Evolutionary conservation across 768 basidiomycete genomes (phyloP), one percentile per base, ranked within the genome.

Genomic region (Collybia mongolica): DNA sequence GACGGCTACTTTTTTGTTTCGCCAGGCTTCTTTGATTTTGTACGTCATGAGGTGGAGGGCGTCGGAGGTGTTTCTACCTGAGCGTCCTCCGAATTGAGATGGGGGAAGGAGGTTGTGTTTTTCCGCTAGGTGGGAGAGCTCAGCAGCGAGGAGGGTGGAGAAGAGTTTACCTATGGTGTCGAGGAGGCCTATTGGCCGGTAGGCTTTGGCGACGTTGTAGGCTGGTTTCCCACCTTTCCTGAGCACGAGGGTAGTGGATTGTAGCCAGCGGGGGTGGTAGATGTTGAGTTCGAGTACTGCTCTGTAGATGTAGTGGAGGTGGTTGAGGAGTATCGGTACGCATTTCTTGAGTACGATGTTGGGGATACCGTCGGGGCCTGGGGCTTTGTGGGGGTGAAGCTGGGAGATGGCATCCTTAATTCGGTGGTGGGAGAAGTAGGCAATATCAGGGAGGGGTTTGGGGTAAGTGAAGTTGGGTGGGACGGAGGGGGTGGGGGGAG

Each of bases 351-450:
- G 26, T 28, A 28, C 26, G 5, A 28, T 9, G 26, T 28, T 28
- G 15, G 40, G 40, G 12, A 41, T 41, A 2, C 40, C 40, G 12
- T 41, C 40, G 19, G 40, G 5, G 12, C 40, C 64, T 2, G 64
- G 58, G 0, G 64, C 69, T 50, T 69, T 71, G 57, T 60, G 62
- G 0, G 60, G 54, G 7, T 54, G 54, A 9, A 70, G 58, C 0
- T 2, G 40, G 40, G 19, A 20, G 40, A 41, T 24, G 14, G 40
- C 40, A 17, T 41, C 3, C 6, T 12, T 19, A 5, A 41, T 41
- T 20, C 19, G 2, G 40, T 12, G 19, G 19, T 12, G 12, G 40
- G 40, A 6, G n/a, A n/a, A n/a, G n/a, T n/a, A n/a, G n/a, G n/a
- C n/a, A n/a, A n/a, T n/a, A n/a, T n/a, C n/a, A n/a, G n/a, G n/a